These are phyloP conservation scores for Apiospora pterosperma DNA, from an alignment of 2,329 filamentous ascomycete species.

Conservation along the genomic window DNA sequence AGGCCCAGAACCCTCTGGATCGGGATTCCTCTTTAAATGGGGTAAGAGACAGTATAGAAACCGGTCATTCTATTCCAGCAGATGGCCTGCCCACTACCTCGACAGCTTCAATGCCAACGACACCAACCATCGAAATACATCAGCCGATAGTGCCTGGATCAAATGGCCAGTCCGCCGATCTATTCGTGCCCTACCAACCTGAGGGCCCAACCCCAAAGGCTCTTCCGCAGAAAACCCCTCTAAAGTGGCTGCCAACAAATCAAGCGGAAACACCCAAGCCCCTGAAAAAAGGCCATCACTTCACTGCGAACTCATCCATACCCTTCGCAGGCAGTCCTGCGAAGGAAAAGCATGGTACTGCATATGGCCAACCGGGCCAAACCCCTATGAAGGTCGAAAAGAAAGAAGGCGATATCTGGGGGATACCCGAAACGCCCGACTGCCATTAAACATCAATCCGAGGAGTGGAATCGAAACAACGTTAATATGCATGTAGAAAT, in stretches of 20 bases:
- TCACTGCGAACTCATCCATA: neutral
- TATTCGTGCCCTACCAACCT: slow-evolving; percentile 54
- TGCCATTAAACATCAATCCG: neutral
- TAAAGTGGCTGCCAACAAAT: slow-evolving; percentile 23
- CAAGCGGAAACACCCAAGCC: slow-evolving; percentile 4
- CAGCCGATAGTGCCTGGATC: neutral
- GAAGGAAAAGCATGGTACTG: neutral
- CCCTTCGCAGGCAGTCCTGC: neutral
- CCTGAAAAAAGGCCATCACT: neutral
- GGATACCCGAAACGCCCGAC: slow-evolving; percentile 15
- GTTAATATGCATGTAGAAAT: neutral
- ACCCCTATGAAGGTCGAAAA: slow-evolving; percentile 7
- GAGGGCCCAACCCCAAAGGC: slow-evolving; percentile 44
- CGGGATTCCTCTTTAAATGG: neutral
- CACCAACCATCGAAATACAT: neutral
- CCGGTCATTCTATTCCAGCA: neutral
- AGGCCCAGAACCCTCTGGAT: neutral
- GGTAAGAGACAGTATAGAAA: neutral
- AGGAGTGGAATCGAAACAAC: neutral
- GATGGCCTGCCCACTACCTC: neutral
- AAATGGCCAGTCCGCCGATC: slow-evolving; percentile 23
- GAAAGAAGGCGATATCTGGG: slow-evolving; percentile 7
- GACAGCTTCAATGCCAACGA: neutral
- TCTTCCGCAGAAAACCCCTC: slow-evolving; percentile 24
- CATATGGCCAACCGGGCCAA: neutral